phyloP scores from a whole-genome alignment of 2,329 filamentous ascomycete genomes.

The Immersiporthe knoxdaviesiana region DNA sequence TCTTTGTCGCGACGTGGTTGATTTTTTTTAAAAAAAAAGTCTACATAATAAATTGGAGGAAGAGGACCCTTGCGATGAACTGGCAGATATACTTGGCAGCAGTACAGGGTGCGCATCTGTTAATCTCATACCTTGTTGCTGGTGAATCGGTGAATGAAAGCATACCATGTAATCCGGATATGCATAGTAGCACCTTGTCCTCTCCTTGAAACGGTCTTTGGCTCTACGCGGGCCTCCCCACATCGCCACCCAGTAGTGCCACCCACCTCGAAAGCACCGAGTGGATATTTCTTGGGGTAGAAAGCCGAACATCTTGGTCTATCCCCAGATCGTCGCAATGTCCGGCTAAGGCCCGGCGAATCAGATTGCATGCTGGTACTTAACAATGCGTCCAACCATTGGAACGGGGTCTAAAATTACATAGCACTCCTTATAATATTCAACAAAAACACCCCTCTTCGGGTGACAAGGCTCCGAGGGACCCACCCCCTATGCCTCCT shows the following conservation, averaged over 20 bases:
- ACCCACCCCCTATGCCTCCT: neutral
- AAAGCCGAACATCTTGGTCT: neutral
- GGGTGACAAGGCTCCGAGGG: conserved; percentile 4
- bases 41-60: neutral
- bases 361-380: neutral
- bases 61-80: neutral
- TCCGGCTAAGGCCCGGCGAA: neutral
- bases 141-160: too few relatives aligned
- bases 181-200: too few relatives aligned
- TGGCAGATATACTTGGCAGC: neutral
- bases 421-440: neutral
- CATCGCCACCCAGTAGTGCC: neutral
- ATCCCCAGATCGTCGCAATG: neutral
- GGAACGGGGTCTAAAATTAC: neutral
- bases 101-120: too few relatives aligned
- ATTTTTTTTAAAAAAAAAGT: neutral
- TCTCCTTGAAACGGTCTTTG: neutral
- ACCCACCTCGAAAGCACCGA: neutral
- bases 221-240: neutral
- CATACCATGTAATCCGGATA: too few relatives aligned
- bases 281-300: neutral
- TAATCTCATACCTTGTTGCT: neutral
- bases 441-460: neutral
- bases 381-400: neutral
- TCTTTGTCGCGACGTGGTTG: neutral